A percentile compares a stretch with the other conserved stretches of the same genome.
Conservation (phyloP, 768 basidiomycete species). For the Clavulina sp. region DNA sequence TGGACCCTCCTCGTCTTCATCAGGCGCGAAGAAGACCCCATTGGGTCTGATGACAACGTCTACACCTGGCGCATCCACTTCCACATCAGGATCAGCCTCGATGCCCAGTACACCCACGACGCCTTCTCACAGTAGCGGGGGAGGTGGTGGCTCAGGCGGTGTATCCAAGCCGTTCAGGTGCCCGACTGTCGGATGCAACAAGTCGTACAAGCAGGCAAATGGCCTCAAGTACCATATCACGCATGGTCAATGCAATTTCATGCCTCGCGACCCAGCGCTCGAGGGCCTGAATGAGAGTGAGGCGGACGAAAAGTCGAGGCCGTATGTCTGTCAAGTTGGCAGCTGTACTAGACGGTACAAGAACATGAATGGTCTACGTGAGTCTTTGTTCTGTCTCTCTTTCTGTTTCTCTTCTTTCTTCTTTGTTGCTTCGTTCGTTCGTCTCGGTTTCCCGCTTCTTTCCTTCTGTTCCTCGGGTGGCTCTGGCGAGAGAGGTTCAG, state of each 20-base stretch:
- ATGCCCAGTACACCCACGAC: neutral
- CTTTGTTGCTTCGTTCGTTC: too few species aligned
- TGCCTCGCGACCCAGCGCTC: constrained; percentile 31
- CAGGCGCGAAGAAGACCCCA: too few species aligned
- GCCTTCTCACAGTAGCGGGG: constrained; percentile 1
- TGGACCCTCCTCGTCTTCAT: neutral
- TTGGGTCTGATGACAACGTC: too few species aligned
- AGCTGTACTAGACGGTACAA: constrained; percentile 61
- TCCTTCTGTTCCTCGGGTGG: too few species aligned
- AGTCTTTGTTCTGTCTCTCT: constrained; percentile 9
- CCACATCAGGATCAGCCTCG: too few species aligned
- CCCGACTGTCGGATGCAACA: constrained; percentile 90
- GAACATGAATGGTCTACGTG: constrained; percentile 90
- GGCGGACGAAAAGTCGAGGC: constrained; percentile 64
- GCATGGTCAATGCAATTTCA: constrained; percentile 85
- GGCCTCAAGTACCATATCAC: constrained; percentile 90
- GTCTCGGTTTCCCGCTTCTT: too few species aligned
- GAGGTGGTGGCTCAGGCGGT: too few species aligned
- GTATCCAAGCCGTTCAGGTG: constrained; percentile 31
- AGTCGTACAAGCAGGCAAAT: constrained; percentile 91
- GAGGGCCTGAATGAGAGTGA: constrained; percentile 40
- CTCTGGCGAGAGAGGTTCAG: too few species aligned
- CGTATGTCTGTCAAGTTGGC: constrained; percentile 80
- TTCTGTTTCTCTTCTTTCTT: neutral
- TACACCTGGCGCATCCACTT: too few species aligned